These are phyloP conservation scores for Uncinocarpus reesii DNA, from an alignment of 2,329 filamentous ascomycete genomes.

Conservation along the genomic window DNA sequence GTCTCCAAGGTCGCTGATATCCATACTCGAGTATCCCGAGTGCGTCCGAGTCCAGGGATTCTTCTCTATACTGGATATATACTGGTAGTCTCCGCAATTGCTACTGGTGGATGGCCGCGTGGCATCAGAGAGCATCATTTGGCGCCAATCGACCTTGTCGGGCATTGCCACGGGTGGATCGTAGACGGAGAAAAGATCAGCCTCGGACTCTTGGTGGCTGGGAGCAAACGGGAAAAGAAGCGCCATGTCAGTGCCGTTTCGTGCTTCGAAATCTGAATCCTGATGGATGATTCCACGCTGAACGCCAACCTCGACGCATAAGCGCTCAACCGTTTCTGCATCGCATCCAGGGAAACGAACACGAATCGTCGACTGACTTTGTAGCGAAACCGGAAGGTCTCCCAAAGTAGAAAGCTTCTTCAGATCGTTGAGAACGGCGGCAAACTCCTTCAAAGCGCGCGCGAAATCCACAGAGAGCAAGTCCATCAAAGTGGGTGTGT, in stretches of 20 bases:
- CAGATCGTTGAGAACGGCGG: constrained; percentile 68
- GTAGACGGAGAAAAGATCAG: constrained; percentile 35
- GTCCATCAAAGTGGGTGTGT: constrained; percentile 74
- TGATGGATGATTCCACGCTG: constrained; percentile 67
- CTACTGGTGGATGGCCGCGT: background rate
- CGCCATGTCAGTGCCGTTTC: constrained; percentile 60
- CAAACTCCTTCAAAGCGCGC: constrained; percentile 72
- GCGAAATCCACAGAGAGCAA: constrained; percentile 80
- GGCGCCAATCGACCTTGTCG: constrained; percentile 45
- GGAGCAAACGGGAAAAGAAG: constrained; percentile 82
- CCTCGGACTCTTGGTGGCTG: constrained; percentile 40
- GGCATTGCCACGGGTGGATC: constrained; percentile 26
- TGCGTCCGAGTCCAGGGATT: constrained; percentile 47
- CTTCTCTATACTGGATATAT: constrained; percentile 35
- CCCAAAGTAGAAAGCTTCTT: constrained; percentile 66
- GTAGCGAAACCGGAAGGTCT: constrained; percentile 69
- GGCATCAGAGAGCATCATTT: constrained; percentile 44
- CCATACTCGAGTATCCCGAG: constrained; percentile 49
- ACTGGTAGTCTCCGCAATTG: constrained; percentile 31
- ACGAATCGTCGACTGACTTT: constrained; percentile 56
- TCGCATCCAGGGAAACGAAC: constrained; percentile 90
- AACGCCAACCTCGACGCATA: constrained; percentile 82
- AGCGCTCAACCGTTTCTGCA: constrained; percentile 63
- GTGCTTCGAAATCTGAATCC: constrained; percentile 63
- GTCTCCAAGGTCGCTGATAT: constrained; percentile 43